Conservation (phyloP, 2,329 filamentous ascomycete genomes). For the Pseudogymnoascus sp. region DNA sequence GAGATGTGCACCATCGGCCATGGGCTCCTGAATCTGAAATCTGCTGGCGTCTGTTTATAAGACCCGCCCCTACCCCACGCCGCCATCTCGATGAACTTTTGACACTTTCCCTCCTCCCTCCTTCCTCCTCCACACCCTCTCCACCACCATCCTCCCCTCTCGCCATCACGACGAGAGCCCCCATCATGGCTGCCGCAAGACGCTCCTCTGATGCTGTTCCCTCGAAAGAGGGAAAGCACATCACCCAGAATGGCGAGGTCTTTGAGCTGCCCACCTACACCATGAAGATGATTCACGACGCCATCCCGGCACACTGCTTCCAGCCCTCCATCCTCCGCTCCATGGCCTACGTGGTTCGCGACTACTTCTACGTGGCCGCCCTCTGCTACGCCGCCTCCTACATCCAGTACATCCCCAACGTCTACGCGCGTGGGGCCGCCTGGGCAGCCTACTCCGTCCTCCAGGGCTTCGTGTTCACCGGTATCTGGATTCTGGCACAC, state of each 20-base stretch:
- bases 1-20: background rate
- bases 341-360: conserved; percentile 49
- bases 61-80: background rate
- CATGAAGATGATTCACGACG: conserved; percentile 30
- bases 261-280: conserved; percentile 26
- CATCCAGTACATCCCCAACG: conserved; percentile 44
- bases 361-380: conserved; percentile 42
- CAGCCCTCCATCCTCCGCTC: conserved; percentile 45
- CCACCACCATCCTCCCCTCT: background rate
- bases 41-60: background rate
- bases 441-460: conserved; percentile 56
- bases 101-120: background rate
- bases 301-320: conserved; percentile 57
- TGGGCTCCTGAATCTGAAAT: conserved; percentile 7
- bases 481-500: conserved; percentile 64
- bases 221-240: conserved; percentile 12
- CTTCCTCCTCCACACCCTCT: background rate
- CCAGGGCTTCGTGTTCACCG: conserved; percentile 60
- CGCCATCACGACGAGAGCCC: background rate
- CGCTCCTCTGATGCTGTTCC: background rate
- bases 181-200: background rate
- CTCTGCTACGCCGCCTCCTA: conserved; percentile 46
- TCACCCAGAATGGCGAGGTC: conserved; percentile 12
- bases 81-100: conserved; percentile 6
- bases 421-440: conserved; percentile 37